Evolutionary conservation across 176 grass and related monocot species (phyloP), one percentile per base, ranked within the genome.

Genomic region (Eleusine indica): DNA sequence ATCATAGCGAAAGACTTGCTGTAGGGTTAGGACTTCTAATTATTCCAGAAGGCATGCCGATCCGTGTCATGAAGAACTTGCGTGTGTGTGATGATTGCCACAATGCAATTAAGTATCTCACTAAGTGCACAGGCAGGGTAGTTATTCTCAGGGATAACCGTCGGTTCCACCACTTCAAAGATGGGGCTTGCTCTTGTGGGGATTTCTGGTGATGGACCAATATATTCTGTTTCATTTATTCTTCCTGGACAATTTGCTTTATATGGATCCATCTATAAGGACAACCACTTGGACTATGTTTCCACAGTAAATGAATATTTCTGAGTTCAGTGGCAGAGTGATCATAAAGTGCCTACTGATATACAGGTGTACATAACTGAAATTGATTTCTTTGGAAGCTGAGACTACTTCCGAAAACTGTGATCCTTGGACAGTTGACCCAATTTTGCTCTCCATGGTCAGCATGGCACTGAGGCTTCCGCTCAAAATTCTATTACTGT

Each of bases 21-120:
- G 94, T 96, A 51, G 96, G 89, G 32, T 89, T 98, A 44, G 96
- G 96, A 8, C 72, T 98, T 56, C 42, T 98, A 79, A 64, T 94
- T 74, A 83, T 98, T 83, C 91, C 93, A 14, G 70, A 96, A 79
- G 96, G 93, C 74, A 83, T 88, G 66, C 85, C 93, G 21, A 96
- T 98, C 62, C 82, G 93, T 81, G 89, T 98, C 39, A 96, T 98
- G 93, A 98, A 98, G 87, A 98, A 96, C 66, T 65, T 96, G 39
- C 86, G 91, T 73, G 96, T 98, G 78, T 96, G 96, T 85, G 84
- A 87, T 82, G 96, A 98, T 86, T 98, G 96, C 77, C 96, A 99
- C 75, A 94, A 77, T 51, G 96, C 96, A 56, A 86, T 99, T 78
- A 96, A 99, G 80, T 94, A 90, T 81, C 71, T 99, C 74, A 90